Percentiles rank a stretch among this genome's conserved stretches.
Conservation (phyloP, 2,329 filamentous ascomycete species). For the Cladosporium sp. region DNA sequence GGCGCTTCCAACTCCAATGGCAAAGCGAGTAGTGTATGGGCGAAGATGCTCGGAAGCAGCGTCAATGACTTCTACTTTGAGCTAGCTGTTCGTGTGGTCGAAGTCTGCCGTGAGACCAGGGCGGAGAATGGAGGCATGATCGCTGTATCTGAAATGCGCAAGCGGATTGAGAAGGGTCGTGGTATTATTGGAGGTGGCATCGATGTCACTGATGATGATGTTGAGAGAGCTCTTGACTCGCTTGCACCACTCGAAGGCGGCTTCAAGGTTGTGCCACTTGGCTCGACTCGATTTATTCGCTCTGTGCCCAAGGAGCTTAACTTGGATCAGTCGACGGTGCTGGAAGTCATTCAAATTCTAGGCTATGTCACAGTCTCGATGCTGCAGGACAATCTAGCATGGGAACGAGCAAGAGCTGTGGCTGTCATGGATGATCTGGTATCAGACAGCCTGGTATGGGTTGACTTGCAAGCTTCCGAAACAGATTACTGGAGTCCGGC, state of each 20-base stretch:
- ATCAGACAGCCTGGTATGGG: conserved; percentile 86
- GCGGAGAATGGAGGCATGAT: conserved; percentile 91
- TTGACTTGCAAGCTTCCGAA: conserved; percentile 79
- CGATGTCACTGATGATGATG: conserved; percentile 85
- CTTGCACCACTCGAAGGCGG: conserved; percentile 83
- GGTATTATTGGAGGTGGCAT: conserved; percentile 73
- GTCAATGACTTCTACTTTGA: conserved; percentile 99
- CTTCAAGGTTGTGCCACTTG: conserved; percentile 79
- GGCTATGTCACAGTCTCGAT: conserved; percentile 89
- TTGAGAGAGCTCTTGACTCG: conserved; percentile 81
- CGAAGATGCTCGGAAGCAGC: conserved; percentile 81
- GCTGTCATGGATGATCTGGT: conserved; percentile 89
- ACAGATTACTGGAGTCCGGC: conserved; percentile 92
- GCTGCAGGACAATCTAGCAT: conserved; percentile 78
- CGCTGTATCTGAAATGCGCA: conserved; percentile 73
- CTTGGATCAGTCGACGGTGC: conserved; percentile 84
- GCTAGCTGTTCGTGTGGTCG: conserved; percentile 90
- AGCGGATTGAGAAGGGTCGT: conserved; percentile 67
- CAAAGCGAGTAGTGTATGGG: conserved; percentile 72
- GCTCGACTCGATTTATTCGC: conserved; percentile 79
- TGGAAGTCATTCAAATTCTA: conserved; percentile 85
- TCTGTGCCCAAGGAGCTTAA: conserved; percentile 94
- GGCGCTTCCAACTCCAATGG: conserved; percentile 37
- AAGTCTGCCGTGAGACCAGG: conserved; percentile 81
- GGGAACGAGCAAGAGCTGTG: conserved; percentile 78